Evolutionary conservation across 2,329 filamentous ascomycete genomes (phyloP), one percentile per base, ranked within the genome.

Genomic region (Colletotrichum lindemuthianum): DNA sequence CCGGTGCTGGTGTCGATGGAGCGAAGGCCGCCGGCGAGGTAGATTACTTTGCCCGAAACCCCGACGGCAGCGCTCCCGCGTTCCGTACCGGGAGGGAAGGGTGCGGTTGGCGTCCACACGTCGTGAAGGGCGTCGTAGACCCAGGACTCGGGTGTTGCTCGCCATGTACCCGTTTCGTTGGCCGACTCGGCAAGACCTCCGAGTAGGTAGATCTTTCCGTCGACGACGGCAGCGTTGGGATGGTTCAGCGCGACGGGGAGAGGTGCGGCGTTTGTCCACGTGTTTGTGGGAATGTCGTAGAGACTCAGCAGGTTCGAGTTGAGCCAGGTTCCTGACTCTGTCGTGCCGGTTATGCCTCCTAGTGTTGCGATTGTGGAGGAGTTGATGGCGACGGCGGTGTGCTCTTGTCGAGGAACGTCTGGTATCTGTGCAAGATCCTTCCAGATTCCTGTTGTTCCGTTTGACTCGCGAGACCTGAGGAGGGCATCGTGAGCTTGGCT

Each of bases 161-260:
- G 37, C 52, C 52, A 55, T 4, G 52, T 55, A 13, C 39, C 52
- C 9, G 43, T 55, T 12, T 44, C 8, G 8, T 55, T 1, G 75
- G 71, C 63, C 70, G 74, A 6, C 69, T 67, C 70, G 3, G 68
- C 68, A 3, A 80, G 70, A 0, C 76, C 78, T 6, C 79, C 78
- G 4, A 81, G 69, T 0, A 80, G 49, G 59, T 80, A 80, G 13
- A 80, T 71, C 59, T 75, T 77, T 43, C 73, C 74, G 50, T 74
- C 63, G 4, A 77, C 70, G 0, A 67, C 73, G 8, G 74, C 78
- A 16, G 71, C 73, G 52, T 81, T 81, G 41, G 72, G 69, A 54
- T 80, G 78, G 55, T 78, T 79, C 10, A 59, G 34, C 2, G 69
- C 54, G 0, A 71, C 44, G 0, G 78, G 78, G 0, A 74, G 58